These are phyloP conservation scores for Ceratobasidium theobromae DNA, from an alignment of 1,284 basidiomycete genomes.

Conservation along the genomic window DNA sequence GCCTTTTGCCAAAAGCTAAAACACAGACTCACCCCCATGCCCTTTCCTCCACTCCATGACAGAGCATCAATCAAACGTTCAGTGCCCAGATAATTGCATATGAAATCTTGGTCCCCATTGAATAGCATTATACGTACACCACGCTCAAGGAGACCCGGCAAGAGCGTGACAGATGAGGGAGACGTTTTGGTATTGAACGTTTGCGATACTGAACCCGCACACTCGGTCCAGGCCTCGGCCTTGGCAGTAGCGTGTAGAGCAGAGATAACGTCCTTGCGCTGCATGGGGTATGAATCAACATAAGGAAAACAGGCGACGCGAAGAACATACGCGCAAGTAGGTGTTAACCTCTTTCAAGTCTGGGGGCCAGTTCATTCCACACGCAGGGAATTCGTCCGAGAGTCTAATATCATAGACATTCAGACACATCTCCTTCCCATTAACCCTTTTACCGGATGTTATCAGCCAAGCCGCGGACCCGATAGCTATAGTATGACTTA, in stretches of 20 bases:
- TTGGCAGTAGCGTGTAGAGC: slow-evolving; percentile 84
- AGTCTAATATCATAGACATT: slow-evolving; percentile 96
- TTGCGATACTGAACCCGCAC: slow-evolving; percentile 65
- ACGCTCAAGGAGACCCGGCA: slow-evolving; percentile 77
- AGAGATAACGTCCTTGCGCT: slow-evolving; percentile 77
- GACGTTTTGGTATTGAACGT: slow-evolving; percentile 62
- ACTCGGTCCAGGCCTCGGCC: slow-evolving; percentile 88
- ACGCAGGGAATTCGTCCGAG: slow-evolving; percentile 81
- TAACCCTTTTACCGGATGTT: slow-evolving; percentile 53
- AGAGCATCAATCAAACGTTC: slow-evolving; percentile 82
- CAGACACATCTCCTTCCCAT: slow-evolving; percentile 76
- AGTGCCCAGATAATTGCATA: slow-evolving; percentile 93
- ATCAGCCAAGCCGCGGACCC: background rate
- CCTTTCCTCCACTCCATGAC: slow-evolving; percentile 83
- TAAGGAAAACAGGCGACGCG: background rate
- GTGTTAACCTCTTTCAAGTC: slow-evolving; percentile 75
- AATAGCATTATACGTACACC: slow-evolving; percentile 86
- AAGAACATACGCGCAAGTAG: slow-evolving; percentile 68
- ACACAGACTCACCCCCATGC: slow-evolving; percentile 67
- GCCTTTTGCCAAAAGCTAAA: background rate
- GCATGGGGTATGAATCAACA: slow-evolving; percentile 27
- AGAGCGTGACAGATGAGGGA: slow-evolving; percentile 71
- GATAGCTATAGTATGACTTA: slow-evolving; percentile 47
- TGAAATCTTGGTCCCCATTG: slow-evolving; percentile 92
- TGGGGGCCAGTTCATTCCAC: slow-evolving; percentile 99